A percentile compares a stretch with the other conserved stretches of the same genome.
phyloP scores from a whole-genome alignment of 2,329 filamentous ascomycete species.

The Xylaria hypoxylon region DNA sequence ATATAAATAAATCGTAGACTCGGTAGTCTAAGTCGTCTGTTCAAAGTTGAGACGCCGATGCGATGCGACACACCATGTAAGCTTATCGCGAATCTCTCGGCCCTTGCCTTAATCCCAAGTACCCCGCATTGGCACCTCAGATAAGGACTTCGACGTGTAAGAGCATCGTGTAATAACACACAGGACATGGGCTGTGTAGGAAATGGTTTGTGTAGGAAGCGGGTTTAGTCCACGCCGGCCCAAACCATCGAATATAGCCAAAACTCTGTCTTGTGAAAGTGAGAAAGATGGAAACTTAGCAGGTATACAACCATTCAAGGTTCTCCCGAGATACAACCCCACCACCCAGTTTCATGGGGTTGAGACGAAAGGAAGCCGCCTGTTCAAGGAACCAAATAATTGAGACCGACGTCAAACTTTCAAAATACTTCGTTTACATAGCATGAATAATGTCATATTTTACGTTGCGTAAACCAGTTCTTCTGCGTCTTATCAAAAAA shows the following conservation, averaged over 20 bases:
- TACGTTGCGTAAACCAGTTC: not conserved
- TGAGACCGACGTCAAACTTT: not conserved
- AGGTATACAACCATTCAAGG: not conserved
- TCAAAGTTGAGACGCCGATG: slow-evolving; percentile 6
- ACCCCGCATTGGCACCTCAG: slow-evolving; percentile 26
- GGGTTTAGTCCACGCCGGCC: not conserved
- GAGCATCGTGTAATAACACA: slow-evolving; percentile 17
- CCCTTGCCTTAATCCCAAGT: not conserved
- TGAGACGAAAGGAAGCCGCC: no score
- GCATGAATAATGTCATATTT: not conserved
- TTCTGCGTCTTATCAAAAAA: not conserved
- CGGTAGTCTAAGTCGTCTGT: slow-evolving; percentile 6
- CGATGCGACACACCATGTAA: slow-evolving; percentile 21
- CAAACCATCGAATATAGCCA: not conserved
- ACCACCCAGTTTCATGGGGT: no score
- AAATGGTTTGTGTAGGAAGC: not conserved
- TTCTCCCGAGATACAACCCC: no score
- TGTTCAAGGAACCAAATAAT: not conserved
- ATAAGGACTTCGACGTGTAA: slow-evolving; percentile 27
- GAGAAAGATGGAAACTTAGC: no score
- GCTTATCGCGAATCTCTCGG: slow-evolving; percentile 27
- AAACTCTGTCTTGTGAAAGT: not conserved
- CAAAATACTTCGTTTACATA: not conserved
- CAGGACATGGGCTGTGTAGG: not conserved
- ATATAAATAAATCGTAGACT: not conserved